Conservation (phyloP, 495 filamentous ascomycete genomes). For the Aspergillus sclerotiicarbonarius region DNA sequence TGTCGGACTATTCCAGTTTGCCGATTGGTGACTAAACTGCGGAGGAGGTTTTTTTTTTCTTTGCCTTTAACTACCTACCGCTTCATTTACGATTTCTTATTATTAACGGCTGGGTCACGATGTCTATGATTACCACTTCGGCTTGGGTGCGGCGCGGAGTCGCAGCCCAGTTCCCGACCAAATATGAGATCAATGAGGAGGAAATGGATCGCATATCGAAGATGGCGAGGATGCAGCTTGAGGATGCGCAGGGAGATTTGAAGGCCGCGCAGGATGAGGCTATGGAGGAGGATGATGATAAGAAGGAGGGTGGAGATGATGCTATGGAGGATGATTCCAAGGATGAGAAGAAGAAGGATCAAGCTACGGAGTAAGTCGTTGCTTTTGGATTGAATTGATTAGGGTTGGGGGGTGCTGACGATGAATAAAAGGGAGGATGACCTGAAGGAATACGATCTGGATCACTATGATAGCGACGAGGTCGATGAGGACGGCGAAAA, state of each 20-base stretch:
- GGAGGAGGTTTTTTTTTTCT: slow-evolving; percentile 8
- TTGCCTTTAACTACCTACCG: neutral
- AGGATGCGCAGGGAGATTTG: slow-evolving; percentile 86
- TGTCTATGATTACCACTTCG: slow-evolving; percentile 91
- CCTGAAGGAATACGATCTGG: slow-evolving; percentile 91
- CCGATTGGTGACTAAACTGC: neutral
- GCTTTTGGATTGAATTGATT: neutral
- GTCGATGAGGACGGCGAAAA: slow-evolving; percentile 63
- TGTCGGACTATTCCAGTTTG: neutral
- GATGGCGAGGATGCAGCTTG: slow-evolving; percentile 85
- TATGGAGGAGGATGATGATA: slow-evolving; percentile 31
- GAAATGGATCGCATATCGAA: slow-evolving; percentile 89
- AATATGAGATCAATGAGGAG: slow-evolving; percentile 87
- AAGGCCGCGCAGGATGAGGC: slow-evolving; percentile 57
- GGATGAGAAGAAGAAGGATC: slow-evolving; percentile 24
- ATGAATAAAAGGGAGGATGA: slow-evolving; percentile 62
- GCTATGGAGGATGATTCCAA: slow-evolving; percentile 31
- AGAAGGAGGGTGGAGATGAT: slow-evolving; percentile 31
- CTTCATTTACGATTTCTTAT: neutral
- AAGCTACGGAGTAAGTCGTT: slow-evolving; percentile 19
- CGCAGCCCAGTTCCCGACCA: slow-evolving; percentile 85
- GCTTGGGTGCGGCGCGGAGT: slow-evolving; percentile 93
- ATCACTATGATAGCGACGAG: slow-evolving; percentile 87
- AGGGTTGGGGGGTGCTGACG: neutral
- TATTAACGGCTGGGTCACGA: neutral